These are phyloP conservation scores for Ustilago loliicola DNA, from an alignment of 1,284 basidiomycete species.

Conservation along the genomic window DNA sequence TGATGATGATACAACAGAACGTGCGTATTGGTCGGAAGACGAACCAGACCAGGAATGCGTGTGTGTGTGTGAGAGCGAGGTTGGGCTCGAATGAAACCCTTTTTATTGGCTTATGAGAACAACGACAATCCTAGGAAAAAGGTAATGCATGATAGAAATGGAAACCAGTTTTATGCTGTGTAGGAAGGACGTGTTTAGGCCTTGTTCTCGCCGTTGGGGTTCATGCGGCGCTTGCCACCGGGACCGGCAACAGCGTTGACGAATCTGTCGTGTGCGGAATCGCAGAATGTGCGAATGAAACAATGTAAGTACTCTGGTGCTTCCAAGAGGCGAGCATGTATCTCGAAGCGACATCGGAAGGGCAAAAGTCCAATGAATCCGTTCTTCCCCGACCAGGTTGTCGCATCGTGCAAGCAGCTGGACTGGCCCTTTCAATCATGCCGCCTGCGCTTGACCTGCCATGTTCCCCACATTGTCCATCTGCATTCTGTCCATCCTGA, in stretches of 20 bases:
- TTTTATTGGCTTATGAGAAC: slow-evolving; percentile 16
- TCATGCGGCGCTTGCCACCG: slow-evolving; percentile 94
- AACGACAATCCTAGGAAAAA: slow-evolving; percentile 24
- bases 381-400: too few species aligned
- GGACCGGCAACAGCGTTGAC: slow-evolving; percentile 92
- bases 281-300: background rate
- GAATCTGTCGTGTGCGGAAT: slow-evolving; percentile 76
- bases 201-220: slow-evolving; percentile 70
- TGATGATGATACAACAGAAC: slow-evolving; percentile 23
- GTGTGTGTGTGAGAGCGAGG: slow-evolving; percentile 13
- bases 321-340: background rate
- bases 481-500: too few species aligned
- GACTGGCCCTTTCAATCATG: too few species aligned
- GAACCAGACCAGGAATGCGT: slow-evolving; percentile 16
- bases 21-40: slow-evolving; percentile 7
- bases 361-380: background rate
- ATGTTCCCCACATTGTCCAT: too few species aligned
- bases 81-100: slow-evolving; percentile 4
- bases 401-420: background rate
- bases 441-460: too few species aligned
- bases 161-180: slow-evolving; percentile 12
- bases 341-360: slow-evolving; percentile 4
- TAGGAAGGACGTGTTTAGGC: slow-evolving; percentile 9
- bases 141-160: slow-evolving; percentile 3
- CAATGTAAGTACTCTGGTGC: slow-evolving; percentile 7